Base-by-base conservation (phyloP, 768 basidiomycete genomes). In the Strobilomyces dryophilus region DNA sequence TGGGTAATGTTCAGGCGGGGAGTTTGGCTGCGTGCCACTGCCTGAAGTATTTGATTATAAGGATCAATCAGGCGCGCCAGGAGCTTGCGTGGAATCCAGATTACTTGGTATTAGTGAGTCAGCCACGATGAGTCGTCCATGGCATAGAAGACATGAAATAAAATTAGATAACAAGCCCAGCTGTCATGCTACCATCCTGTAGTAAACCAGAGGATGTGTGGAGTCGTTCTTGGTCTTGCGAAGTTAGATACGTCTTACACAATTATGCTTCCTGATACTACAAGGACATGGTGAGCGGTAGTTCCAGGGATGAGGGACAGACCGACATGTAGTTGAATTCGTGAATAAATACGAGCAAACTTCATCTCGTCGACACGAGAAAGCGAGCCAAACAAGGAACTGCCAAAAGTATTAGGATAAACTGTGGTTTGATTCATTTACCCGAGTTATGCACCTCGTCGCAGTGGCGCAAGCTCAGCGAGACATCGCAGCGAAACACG, bases 191-290 rank as follows among this genome's bases (percentile, higher is more conserved):
- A 27, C 47, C 24, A 21, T 34, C 39, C 39, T 20, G 21, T 24
- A 51, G 26, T 9, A 47, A 40, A 32, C 15, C 10, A 8, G 35
- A 35, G 2, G 27, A 34, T 32, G 4, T 8, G 24, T 24, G 8
- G 39, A 39, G 44, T 35, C 8, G 2, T 27, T 21, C 31, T 29
- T 18, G 49, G 29, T 26, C 29, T 35, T 52, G 20, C 20, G 24
- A 20, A 43, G 51, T 44, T 45, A 29, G 5, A n/a, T 32, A 20
- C 3, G 14, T 0, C 3, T 46, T 7, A 50, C 35, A 48, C 18
- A 40, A 49, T 11, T 60, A 55, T 29, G 42, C 20, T 45, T 3
- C 11, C 17, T 20, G 14, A 41, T 55, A 62, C 57, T 56, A 32
- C n/a, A 21, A n/a, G n/a, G 10, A 5, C 1, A 21, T 15, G 6